phyloP scores from a whole-genome alignment of 345 rosid genomes.

The Tarenaya hassleriana region DNA sequence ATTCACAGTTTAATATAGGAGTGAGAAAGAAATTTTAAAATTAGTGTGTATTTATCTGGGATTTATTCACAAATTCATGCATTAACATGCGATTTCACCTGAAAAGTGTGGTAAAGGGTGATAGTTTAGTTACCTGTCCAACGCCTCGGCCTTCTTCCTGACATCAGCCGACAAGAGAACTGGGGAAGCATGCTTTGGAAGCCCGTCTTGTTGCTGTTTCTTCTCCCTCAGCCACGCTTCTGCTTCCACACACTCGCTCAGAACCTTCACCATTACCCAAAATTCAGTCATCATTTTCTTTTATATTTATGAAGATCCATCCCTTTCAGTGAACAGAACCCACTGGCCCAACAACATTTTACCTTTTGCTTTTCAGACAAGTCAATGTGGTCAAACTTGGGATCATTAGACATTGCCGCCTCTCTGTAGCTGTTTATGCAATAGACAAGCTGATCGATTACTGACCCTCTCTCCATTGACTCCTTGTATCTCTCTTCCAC shows the following conservation, averaged over 20 bases:
- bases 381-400: constrained; percentile 81
- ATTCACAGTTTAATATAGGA: too few relatives aligned
- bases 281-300: too few relatives aligned
- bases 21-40: too few relatives aligned
- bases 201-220: constrained; percentile 52
- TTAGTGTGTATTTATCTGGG: too few relatives aligned
- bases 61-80: too few relatives aligned
- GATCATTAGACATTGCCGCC: constrained; percentile 55
- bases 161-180: constrained; percentile 64
- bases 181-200: constrained; percentile 59
- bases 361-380: constrained; percentile 77
- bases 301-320: too few relatives aligned
- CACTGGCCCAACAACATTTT: too few relatives aligned
- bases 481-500: constrained; percentile 69
- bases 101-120: too few relatives aligned
- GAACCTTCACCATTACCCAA: too few relatives aligned
- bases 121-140: constrained; percentile 78
- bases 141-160: constrained; percentile 65
- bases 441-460: constrained; percentile 51
- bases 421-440: constrained; percentile 70
- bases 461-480: constrained; percentile 49
- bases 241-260: constrained; percentile 66
- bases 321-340: too few relatives aligned
- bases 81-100: too few relatives aligned
- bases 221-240: constrained; percentile 80